phyloP scores from a whole-genome alignment of 768 basidiomycete genomes.

The Rhizopogon salebrosus region DNA sequence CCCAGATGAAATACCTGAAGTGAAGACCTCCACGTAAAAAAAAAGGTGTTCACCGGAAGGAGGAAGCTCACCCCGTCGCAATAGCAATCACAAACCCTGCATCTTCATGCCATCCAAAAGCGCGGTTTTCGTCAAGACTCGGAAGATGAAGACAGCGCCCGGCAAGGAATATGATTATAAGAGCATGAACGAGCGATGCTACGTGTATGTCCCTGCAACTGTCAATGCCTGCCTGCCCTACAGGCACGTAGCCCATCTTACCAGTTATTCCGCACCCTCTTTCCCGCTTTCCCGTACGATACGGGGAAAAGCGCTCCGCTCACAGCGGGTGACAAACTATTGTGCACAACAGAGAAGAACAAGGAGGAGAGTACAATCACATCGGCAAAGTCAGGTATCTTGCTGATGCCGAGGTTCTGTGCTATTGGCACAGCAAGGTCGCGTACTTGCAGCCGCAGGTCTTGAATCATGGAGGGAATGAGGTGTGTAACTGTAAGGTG shows the following conservation, averaged over 20 bases:
- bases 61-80: constrained; percentile 55
- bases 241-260: constrained; percentile 21
- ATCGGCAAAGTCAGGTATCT: constrained; percentile 51
- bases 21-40: neutral
- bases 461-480: constrained; percentile 21
- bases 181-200: constrained; percentile 68
- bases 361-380: constrained; percentile 49
- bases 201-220: constrained; percentile 57
- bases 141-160: constrained; percentile 45
- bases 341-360: constrained; percentile 55
- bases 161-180: constrained; percentile 63
- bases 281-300: constrained; percentile 43
- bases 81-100: constrained; percentile 61
- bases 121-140: constrained; percentile 52
- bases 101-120: constrained; percentile 67
- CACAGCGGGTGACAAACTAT: constrained; percentile 50
- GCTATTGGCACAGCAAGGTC: constrained; percentile 24
- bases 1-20: constrained; percentile 79
- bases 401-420: constrained; percentile 40
- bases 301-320: constrained; percentile 43
- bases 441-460: constrained; percentile 23
- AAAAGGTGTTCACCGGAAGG: neutral
- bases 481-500: neutral
- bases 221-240: neutral
- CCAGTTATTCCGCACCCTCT: constrained; percentile 57